Evolutionary conservation across 2,329 filamentous ascomycete species (phyloP).

Genomic region (Dendrostoma leiphaemia): DNA sequence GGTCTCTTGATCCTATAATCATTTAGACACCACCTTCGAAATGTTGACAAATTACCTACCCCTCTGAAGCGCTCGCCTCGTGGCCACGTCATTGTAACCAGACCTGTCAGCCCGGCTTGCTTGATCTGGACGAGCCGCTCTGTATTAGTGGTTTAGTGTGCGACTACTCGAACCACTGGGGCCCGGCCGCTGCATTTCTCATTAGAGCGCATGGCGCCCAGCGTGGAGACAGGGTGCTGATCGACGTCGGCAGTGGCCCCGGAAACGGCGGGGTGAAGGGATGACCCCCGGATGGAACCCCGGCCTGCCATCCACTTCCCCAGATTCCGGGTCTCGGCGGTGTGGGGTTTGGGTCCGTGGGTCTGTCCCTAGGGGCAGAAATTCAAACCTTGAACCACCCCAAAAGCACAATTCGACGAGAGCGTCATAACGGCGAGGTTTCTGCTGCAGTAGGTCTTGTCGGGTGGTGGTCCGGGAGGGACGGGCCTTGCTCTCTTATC

Average conservation of each 20-base stretch:
- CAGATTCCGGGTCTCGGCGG: neutral
- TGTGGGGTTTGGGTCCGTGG: neutral
- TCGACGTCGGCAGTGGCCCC: slow-evolving; percentile 1
- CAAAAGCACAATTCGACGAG: too few species aligned
- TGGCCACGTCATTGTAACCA: neutral
- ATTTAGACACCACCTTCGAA: too few species aligned
- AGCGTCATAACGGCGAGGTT: too few species aligned
- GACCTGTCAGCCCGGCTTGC: slow-evolving; percentile 7
- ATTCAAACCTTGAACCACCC: too few species aligned
- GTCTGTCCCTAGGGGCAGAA: too few species aligned
- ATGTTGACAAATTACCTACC: too few species aligned
- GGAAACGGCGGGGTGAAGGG: neutral
- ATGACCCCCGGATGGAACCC: slow-evolving; percentile 1
- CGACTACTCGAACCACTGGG: too few species aligned
- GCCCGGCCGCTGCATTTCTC: too few species aligned
- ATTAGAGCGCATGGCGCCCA: slow-evolving; percentile 12
- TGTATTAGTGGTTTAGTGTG: neutral
- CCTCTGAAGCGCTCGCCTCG: neutral
- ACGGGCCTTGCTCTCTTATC: too few species aligned
- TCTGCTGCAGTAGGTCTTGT: too few species aligned
- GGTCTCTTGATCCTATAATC: too few species aligned
- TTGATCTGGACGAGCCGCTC: slow-evolving; percentile 6
- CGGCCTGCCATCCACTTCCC: neutral
- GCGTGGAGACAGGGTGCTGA: neutral
- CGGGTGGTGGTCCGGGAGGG: too few species aligned